Percentiles rank a stretch among this genome's conserved stretches.
Evolutionary conservation across 2,329 filamentous ascomycete genomes (phyloP).

Genomic region (Dactylellina leptospora): DNA sequence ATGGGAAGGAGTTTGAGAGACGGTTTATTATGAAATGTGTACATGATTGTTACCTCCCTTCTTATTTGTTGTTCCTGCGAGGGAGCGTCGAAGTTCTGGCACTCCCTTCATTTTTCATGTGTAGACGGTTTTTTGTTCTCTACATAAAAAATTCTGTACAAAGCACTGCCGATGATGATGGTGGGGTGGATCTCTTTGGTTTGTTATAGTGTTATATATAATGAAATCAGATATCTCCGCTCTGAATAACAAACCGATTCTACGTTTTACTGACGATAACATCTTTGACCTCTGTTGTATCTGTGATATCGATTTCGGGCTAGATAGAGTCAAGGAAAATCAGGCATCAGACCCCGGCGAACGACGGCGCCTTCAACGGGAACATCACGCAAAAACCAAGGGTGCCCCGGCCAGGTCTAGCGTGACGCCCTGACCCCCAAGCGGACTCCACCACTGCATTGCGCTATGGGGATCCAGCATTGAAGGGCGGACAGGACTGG

Average conservation of each 20-base stretch:
- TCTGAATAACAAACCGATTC: conserved; percentile 16
- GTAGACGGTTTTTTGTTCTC: conserved; percentile 38
- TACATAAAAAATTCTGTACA: conserved; percentile 52
- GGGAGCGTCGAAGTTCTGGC: conserved; percentile 6
- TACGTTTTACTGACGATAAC: not conserved
- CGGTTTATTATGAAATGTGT: conserved; percentile 50
- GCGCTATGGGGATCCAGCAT: not conserved
- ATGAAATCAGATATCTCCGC: conserved; percentile 54
- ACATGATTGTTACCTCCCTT: conserved; percentile 56
- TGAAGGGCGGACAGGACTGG: too few species aligned
- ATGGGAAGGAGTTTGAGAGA: conserved; percentile 54
- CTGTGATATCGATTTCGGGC: too few species aligned
- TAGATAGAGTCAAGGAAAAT: not conserved
- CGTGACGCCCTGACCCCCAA: conserved; percentile 3
- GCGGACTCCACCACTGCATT: not conserved
- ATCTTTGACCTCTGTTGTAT: too few species aligned
- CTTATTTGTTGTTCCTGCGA: conserved; percentile 58
- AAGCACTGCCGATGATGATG: conserved; percentile 15
- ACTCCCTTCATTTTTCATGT: conserved; percentile 42
- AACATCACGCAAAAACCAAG: conserved; percentile 32
- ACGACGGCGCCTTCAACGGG: conserved; percentile 19
- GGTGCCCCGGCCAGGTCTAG: conserved; percentile 18
- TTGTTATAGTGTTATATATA: conserved; percentile 51
- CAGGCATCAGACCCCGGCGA: not conserved
- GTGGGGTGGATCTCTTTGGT: conserved; percentile 35